A percentile compares a stretch with the other conserved stretches of the same genome.
Evolutionary conservation across 306 rosid genomes (phyloP).

Genomic region (Malus sieversii): DNA sequence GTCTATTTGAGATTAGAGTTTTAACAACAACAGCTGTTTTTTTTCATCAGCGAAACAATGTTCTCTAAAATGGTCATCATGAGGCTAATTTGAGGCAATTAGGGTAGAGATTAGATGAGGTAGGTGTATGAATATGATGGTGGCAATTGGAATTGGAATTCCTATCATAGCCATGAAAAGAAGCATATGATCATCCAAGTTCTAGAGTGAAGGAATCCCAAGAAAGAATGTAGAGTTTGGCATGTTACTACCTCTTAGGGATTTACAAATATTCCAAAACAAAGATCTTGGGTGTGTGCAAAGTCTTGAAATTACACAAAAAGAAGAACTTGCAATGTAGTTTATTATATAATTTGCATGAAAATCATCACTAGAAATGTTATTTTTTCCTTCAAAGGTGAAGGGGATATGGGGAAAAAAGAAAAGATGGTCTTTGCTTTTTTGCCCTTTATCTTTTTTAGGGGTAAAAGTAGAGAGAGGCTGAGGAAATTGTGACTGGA

Average conservation of each 20-base stretch:
- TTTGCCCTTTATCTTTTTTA: slow-evolving; percentile 34
- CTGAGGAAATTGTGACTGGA: slow-evolving; percentile 13
- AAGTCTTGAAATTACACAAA: slow-evolving; percentile 47
- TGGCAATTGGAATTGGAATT: slow-evolving; percentile 14
- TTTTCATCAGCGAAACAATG: too few relatives aligned
- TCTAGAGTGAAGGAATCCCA: slow-evolving; percentile 67
- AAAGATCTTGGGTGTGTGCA: slow-evolving; percentile 14
- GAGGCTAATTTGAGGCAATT: slow-evolving; percentile 27
- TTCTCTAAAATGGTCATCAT: slow-evolving; percentile 29
- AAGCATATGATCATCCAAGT: slow-evolving; percentile 24
- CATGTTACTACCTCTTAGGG: slow-evolving; percentile 77
- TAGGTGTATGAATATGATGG: slow-evolving; percentile 20
- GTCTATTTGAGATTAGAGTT: too few relatives aligned
- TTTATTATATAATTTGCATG: slow-evolving; percentile 45
- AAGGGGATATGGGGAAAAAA: slow-evolving; percentile 33
- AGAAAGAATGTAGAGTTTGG: slow-evolving; percentile 69
- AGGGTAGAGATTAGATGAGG: slow-evolving; percentile 19
- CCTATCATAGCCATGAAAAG: slow-evolving; percentile 29
- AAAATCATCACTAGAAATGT: slow-evolving; percentile 50
- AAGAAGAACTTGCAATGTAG: slow-evolving; percentile 9
- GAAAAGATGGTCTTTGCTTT: slow-evolving; percentile 55
- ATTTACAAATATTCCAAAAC: slow-evolving; percentile 50
- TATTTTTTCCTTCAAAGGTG: slow-evolving; percentile 27
- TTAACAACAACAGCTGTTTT: too few relatives aligned
- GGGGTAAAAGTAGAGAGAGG: slow-evolving; percentile 40